A percentile compares a stretch with the other conserved stretches of the same genome.
These are phyloP conservation scores for Ogataea sp. DNA, from an alignment of 805 yeast genomes.

Conservation along the genomic window DNA sequence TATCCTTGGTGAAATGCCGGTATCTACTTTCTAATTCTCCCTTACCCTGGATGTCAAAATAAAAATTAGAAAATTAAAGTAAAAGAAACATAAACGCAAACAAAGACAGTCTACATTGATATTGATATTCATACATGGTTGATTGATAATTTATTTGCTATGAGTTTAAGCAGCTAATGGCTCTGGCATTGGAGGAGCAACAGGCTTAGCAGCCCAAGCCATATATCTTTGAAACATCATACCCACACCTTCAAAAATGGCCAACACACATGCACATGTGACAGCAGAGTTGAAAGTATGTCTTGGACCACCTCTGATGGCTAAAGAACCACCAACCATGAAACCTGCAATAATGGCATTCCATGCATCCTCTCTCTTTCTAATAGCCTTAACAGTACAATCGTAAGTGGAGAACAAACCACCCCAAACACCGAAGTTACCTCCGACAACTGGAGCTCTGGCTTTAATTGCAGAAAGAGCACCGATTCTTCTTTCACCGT, in stretches of 20 bases:
- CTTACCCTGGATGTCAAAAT: too few species aligned
- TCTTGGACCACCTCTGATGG: constrained; percentile 98
- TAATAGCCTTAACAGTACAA: constrained; percentile 89
- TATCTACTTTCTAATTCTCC: too few species aligned
- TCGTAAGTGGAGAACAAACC: constrained; percentile 94
- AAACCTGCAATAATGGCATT: constrained; percentile 97
- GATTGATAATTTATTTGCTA: background rate
- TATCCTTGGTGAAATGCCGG: too few species aligned
- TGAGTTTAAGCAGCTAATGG: constrained; percentile 10
- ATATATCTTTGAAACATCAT: constrained; percentile 87
- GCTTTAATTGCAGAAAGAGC: constrained; percentile 87
- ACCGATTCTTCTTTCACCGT: constrained; percentile 90
- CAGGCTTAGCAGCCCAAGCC: constrained; percentile 75
- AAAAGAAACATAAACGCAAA: too few species aligned
- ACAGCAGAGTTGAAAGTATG: constrained; percentile 95
- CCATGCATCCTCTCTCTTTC: constrained; percentile 98
- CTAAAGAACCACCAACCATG: constrained; percentile 96
- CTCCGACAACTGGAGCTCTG: constrained; percentile 97
- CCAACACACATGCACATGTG: constrained; percentile 93
- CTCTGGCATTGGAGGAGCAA: constrained; percentile 52
- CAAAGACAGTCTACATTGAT: too few species aligned
- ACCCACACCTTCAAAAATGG: constrained; percentile 97
- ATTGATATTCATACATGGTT: too few species aligned
- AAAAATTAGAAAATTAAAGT: too few species aligned
- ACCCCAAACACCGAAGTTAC: constrained; percentile 99